Evolutionary conservation across 2,329 filamentous ascomycete species (phyloP).

Genomic region (Fusarium penzigii): DNA sequence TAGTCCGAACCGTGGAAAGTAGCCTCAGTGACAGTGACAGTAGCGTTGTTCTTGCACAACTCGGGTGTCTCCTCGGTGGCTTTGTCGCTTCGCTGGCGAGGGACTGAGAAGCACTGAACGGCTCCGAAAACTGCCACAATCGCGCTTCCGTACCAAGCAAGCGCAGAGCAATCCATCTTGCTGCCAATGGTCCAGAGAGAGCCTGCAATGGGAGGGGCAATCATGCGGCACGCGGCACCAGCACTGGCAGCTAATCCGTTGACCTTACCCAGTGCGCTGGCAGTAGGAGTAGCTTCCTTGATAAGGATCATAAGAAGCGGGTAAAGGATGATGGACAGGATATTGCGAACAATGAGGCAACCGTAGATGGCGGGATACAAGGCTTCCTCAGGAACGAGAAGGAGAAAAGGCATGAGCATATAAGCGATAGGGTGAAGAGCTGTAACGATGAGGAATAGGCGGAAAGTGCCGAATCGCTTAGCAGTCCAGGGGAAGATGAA

Average conservation of each 20-base stretch:
- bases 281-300: slow-evolving; percentile 64
- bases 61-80: slow-evolving; percentile 32
- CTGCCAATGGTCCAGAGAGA: slow-evolving; percentile 64
- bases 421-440: slow-evolving; percentile 64
- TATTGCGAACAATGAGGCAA: slow-evolving; percentile 58
- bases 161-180: slow-evolving; percentile 57
- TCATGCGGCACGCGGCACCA: slow-evolving; percentile 66
- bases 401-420: slow-evolving; percentile 58
- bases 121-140: slow-evolving; percentile 57
- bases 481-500: slow-evolving; percentile 63
- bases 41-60: slow-evolving; percentile 14
- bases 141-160: slow-evolving; percentile 66
- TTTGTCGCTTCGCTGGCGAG: slow-evolving; percentile 31
- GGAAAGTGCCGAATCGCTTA: slow-evolving; percentile 58
- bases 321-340: slow-evolving; percentile 65
- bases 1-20: slow-evolving; percentile 30
- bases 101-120: slow-evolving; percentile 60
- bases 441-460: slow-evolving; percentile 58
- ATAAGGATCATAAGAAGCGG: slow-evolving; percentile 67
- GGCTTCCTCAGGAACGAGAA: slow-evolving; percentile 52
- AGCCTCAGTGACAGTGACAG: slow-evolving; percentile 32
- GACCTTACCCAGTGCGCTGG: slow-evolving; percentile 60
- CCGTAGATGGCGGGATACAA: slow-evolving; percentile 60
- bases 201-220: slow-evolving; percentile 65
- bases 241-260: slow-evolving; percentile 68